Evolutionary conservation across 2,329 filamentous ascomycete species (phyloP), one percentile per base, ranked within the genome.

Genomic region (Phaeosphaeria sp.): DNA sequence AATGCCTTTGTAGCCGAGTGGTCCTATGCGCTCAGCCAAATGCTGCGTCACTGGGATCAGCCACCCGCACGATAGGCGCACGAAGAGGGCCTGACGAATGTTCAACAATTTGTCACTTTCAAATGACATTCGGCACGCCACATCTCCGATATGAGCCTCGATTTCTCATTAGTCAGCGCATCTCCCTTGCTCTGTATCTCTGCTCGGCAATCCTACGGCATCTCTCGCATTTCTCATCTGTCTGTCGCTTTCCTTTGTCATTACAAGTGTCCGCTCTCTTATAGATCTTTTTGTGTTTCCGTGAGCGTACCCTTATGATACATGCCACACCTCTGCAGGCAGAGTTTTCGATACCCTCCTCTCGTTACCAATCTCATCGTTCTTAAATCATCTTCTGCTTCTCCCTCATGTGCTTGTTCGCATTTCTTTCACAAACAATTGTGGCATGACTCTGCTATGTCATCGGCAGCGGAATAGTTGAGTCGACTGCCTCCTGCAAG

Each of bases 1-100:
- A 80, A 78, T 36, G 89, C 85, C 53, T 90, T 91, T 69, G 82
- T 85, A 63, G 80, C 80, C 22, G 89, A 92, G 73, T 92, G 90
- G 90, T 85, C 80, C 27, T 79, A 80, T 62, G 90, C 89, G 0
- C 77, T 92, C 23, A 78, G 83, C 36, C 85, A 84, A 54, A 87
- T 92, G 87, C 77, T 92, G 59, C 78, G 86, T 54, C 88, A 92
- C 71, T 92, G 90, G 90, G 78, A 84, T 10, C 77, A 77, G 1
- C 79, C 87, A 5, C 89, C 89, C 0, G 55, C 54, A 18, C 53
- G 58, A 53, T 69, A 47, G 57, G 20, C 7, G 41, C 41, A 18
- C 7, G 41, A 43, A 18, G 11, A 43, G n/a, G 41, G 2, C 3
- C 13, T 11, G 11, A 36, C 30, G 30, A 36, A 13, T 36, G 30